Evolutionary conservation across 192 early-diverging fungal species (phyloP).

Genomic region (Coemansia sp.): DNA sequence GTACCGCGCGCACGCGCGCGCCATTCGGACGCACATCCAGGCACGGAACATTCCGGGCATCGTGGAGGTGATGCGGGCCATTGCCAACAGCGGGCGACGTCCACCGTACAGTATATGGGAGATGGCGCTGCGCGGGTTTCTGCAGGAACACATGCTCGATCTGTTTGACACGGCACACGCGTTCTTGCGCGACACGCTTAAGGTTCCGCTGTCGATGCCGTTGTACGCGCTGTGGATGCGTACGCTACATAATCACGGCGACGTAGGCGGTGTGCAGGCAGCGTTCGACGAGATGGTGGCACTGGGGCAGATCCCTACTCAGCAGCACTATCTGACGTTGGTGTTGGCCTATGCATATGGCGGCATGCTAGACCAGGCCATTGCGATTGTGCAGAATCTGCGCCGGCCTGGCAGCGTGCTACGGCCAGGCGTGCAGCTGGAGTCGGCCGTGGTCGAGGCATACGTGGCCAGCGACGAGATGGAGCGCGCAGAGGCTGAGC

Average conservation of each 20-base stretch:
- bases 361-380: conserved; percentile 40
- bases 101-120: conserved; percentile 35
- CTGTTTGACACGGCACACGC: conserved; percentile 40
- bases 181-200: conserved; percentile 28
- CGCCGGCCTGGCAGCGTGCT: conserved; percentile 31
- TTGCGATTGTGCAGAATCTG: conserved; percentile 34
- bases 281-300: conserved; percentile 44
- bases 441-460: conserved; percentile 42
- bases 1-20: conserved; percentile 7
- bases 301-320: conserved; percentile 42
- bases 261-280: conserved; percentile 32
- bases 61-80: conserved; percentile 25
- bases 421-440: conserved; percentile 18
- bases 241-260: conserved; percentile 40
- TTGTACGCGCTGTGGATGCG: conserved; percentile 48
- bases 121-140: conserved; percentile 23
- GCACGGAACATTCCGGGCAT: conserved; percentile 35
- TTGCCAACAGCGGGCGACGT: conserved; percentile 4
- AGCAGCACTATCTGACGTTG: conserved; percentile 43
- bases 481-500: conserved; percentile 33
- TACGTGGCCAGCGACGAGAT: conserved; percentile 37
- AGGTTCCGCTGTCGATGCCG: conserved; percentile 37
- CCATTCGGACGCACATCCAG: conserved; percentile 19
- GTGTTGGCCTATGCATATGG: conserved; percentile 39
- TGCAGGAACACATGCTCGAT: conserved; percentile 44